These are phyloP conservation scores for Aspergillus incahuasiensis DNA, from an alignment of 495 filamentous ascomycete genomes.

Conservation along the genomic window DNA sequence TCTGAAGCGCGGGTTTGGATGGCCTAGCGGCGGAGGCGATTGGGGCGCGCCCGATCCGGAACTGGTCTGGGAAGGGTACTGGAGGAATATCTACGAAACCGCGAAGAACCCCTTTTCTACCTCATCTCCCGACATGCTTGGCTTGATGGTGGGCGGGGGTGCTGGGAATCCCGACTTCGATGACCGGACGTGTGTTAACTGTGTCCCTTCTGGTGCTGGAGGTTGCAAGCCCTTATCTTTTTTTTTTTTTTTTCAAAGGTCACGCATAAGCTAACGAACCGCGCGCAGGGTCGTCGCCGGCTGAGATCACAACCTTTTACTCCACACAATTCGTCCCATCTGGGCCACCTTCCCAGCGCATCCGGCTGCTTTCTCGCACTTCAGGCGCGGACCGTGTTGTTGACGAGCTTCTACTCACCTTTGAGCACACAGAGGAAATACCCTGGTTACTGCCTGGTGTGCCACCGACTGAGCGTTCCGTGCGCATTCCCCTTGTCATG, in stretches of 20 bases:
- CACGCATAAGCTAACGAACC: neutral
- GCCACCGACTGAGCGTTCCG: constrained; percentile 59
- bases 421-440: constrained; percentile 65
- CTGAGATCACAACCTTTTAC: constrained; percentile 59
- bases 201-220: constrained; percentile 35
- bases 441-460: constrained; percentile 77
- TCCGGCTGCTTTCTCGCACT: constrained; percentile 70
- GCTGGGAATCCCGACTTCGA: constrained; percentile 10
- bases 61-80: constrained; percentile 54
- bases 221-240: constrained; percentile 31
- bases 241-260: no score
- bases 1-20: constrained; percentile 51
- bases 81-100: constrained; percentile 16
- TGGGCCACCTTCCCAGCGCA: constrained; percentile 58
- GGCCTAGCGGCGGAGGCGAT: constrained; percentile 20
- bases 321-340: constrained; percentile 62
- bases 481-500: constrained; percentile 64
- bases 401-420: constrained; percentile 54
- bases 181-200: constrained; percentile 18
- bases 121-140: neutral
- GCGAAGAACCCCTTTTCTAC: neutral
- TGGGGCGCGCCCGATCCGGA: constrained; percentile 55
- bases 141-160: constrained; percentile 8
- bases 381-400: constrained; percentile 54
- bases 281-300: constrained; percentile 19